phyloP scores from a whole-genome alignment of 495 filamentous ascomycete genomes.

The Xylaria sp. region DNA sequence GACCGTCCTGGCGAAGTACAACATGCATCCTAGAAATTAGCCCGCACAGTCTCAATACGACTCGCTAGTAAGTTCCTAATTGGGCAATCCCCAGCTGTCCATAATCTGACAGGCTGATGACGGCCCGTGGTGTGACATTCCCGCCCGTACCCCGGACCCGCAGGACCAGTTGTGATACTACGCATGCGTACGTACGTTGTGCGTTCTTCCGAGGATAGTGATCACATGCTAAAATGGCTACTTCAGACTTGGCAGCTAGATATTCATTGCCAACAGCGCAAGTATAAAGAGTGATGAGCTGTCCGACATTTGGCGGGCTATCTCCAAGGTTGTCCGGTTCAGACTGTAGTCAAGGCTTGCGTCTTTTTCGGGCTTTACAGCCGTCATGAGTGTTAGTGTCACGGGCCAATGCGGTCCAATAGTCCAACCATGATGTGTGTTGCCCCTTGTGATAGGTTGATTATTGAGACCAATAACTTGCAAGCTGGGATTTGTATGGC shows the following conservation, averaged over 20 bases:
- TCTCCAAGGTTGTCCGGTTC: not conserved
- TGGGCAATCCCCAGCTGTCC: not conserved
- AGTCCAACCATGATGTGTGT: not conserved
- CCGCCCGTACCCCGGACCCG: not conserved
- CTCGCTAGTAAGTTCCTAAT: not conserved
- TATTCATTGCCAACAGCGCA: not conserved
- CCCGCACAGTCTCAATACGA: not conserved
- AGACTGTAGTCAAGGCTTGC: not conserved
- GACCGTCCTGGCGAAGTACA: not conserved
- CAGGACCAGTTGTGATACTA: not conserved
- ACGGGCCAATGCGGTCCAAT: not conserved
- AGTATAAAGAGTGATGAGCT: not conserved
- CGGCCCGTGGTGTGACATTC: not conserved
- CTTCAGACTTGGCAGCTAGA: not conserved
- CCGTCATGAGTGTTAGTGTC: not conserved
- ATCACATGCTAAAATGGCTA: not conserved
- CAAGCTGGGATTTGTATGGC: not conserved
- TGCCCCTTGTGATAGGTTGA: not conserved
- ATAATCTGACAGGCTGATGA: not conserved
- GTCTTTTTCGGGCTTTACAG: not conserved
- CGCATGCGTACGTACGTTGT: too few species aligned
- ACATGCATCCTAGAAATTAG: not conserved
- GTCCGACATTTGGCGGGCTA: not conserved
- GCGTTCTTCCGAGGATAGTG: too few species aligned
- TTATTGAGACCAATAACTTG: not conserved